Evolutionary conservation across 345 rosid species (phyloP).

Genomic region (Stellera chamaejasme): DNA sequence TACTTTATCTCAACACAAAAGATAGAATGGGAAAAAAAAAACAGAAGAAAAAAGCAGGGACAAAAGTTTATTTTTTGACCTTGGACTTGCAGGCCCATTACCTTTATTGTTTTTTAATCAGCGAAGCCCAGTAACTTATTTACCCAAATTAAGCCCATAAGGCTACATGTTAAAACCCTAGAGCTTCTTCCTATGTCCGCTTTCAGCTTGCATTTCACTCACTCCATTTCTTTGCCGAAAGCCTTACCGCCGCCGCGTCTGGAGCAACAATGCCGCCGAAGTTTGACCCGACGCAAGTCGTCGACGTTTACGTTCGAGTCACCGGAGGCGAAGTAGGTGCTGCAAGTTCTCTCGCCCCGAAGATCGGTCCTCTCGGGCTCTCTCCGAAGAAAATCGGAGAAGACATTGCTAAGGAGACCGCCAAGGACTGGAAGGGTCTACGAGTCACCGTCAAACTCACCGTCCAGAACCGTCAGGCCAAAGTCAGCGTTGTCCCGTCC

Average conservation of each 20-base stretch:
- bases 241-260: conserved; percentile 5
- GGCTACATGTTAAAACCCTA: conserved; percentile 16
- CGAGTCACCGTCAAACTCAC: conserved; percentile 61
- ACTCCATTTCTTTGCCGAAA: not conserved
- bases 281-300: conserved; percentile 55
- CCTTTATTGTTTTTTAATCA: too few species aligned
- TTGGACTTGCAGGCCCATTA: too few species aligned
- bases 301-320: conserved; percentile 58
- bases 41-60: too few species aligned
- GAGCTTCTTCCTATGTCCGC: not conserved
- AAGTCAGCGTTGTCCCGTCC: conserved; percentile 54
- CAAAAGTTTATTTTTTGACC: too few species aligned
- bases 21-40: too few species aligned
- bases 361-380: conserved; percentile 42
- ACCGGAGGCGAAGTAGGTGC: conserved; percentile 72
- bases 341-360: conserved; percentile 47
- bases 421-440: conserved; percentile 69
- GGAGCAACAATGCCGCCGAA: conserved; percentile 50
- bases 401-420: conserved; percentile 66
- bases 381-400: conserved; percentile 42
- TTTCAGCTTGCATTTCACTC: not conserved
- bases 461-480: conserved; percentile 63
- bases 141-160: too few species aligned
- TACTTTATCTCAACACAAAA: too few species aligned
- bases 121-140: too few species aligned